These are phyloP conservation scores for Ophiostoma himal-ulmi DNA, from an alignment of 2,329 filamentous ascomycete genomes.

Conservation along the genomic window DNA sequence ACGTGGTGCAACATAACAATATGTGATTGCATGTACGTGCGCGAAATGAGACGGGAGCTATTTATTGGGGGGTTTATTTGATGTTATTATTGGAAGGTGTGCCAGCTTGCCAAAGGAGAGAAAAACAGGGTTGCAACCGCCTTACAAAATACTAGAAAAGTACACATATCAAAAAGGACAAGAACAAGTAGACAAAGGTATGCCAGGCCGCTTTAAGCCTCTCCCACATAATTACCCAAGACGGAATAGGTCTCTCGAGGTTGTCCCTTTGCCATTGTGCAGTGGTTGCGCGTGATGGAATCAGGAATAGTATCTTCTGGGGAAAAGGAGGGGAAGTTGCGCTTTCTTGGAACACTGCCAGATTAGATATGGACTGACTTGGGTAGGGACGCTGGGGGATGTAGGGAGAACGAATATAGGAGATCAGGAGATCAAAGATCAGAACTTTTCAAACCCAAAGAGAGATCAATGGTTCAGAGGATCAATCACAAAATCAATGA, in stretches of 20 bases:
- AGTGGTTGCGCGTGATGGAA: neutral
- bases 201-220: neutral
- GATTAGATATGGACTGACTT: neutral
- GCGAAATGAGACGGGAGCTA: conserved; percentile 8
- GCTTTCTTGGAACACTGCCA: neutral
- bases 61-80: neutral
- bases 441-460: neutral
- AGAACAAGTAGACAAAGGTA: neutral
- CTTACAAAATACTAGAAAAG: neutral
- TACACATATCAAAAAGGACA: neutral
- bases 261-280: neutral
- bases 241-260: neutral
- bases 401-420: neutral
- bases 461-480: neutral
- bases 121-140: neutral
- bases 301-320: neutral
- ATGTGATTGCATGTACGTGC: neutral
- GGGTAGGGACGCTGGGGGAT: neutral
- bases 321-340: neutral
- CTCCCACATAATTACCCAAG: neutral
- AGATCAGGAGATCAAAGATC: no score
- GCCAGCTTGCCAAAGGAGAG: neutral
- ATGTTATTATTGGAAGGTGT: neutral
- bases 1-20: conserved; percentile 5
- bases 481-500: neutral